A percentile compares a stretch with the other conserved stretches of the same genome.
phyloP scores from a whole-genome alignment of 345 rosid genomes.

The Ricinus communis region DNA sequence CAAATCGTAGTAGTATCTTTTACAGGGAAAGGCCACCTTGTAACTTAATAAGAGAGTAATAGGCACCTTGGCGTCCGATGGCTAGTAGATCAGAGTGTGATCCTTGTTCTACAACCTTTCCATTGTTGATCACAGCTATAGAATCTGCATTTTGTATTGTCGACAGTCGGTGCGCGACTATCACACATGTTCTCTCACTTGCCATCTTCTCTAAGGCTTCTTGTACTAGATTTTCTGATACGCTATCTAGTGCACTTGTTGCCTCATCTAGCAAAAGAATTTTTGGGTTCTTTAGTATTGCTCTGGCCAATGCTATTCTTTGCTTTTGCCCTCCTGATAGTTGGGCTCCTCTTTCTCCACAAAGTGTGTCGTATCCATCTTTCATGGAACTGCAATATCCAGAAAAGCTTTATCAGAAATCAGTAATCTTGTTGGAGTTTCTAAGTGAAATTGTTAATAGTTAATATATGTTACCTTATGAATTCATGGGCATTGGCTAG shows the following conservation, averaged over 20 bases:
- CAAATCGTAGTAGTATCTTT: too few relatives aligned
- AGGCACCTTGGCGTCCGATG: constrained; percentile 12
- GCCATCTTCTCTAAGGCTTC: constrained; percentile 25
- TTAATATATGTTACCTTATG: constrained; percentile 7
- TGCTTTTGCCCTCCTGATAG: constrained; percentile 25
- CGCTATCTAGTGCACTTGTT: constrained; percentile 22
- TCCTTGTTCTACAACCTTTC: constrained; percentile 18
- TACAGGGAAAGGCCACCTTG: background rate
- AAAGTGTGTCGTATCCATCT: constrained; percentile 15
- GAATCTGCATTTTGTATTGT: constrained; percentile 21
- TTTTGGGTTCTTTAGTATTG: constrained; percentile 16
- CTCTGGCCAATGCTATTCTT: constrained; percentile 17
- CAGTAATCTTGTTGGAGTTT: too few relatives aligned
- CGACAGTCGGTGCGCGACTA: constrained; percentile 17
- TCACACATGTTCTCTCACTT: constrained; percentile 19
- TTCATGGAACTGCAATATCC: constrained; percentile 11
- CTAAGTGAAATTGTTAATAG: too few relatives aligned
- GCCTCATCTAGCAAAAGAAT: constrained; percentile 23
- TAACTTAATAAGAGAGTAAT: constrained; percentile 11
- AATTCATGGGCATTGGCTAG: constrained; percentile 22
- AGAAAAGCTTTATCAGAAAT: background rate
- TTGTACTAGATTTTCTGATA: constrained; percentile 20
- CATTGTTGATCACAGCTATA: constrained; percentile 23
- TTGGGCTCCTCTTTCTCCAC: constrained; percentile 23
- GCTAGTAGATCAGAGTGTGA: constrained; percentile 19